phyloP scores from a whole-genome alignment of 306 rosid genomes.

The Psophocarpus tetragonolobus region DNA sequence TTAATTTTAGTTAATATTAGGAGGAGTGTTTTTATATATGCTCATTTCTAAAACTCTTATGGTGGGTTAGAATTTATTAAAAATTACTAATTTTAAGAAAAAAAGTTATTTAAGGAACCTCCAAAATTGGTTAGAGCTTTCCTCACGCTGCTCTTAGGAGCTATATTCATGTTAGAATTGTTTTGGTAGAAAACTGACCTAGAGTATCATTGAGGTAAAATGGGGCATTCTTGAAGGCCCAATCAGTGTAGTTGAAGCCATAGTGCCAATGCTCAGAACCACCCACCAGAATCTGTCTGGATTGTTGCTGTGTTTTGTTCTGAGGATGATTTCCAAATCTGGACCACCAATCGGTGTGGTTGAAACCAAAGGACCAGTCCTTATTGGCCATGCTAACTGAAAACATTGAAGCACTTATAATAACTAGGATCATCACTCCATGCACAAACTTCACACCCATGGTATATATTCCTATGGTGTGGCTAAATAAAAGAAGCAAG shows the following conservation, averaged over 20 bases:
- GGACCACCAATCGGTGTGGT: conserved; percentile 44
- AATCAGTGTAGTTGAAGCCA: conserved; percentile 44
- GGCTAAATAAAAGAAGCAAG: neutral
- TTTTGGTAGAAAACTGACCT: conserved; percentile 32
- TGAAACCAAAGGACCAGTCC: conserved; percentile 45
- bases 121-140: too few species aligned
- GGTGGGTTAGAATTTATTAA: too few species aligned
- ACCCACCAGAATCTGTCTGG: conserved; percentile 54
- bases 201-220: conserved; percentile 56
- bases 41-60: too few species aligned
- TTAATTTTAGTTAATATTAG: neutral
- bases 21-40: too few species aligned
- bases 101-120: too few species aligned
- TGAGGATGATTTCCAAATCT: conserved; percentile 34
- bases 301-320: conserved; percentile 27
- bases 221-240: conserved; percentile 47
- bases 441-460: conserved; percentile 30
- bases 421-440: neutral
- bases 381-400: conserved; percentile 41
- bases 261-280: conserved; percentile 51
- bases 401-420: conserved; percentile 33
- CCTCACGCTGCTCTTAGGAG: too few species aligned
- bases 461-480: neutral
- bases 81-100: too few species aligned
- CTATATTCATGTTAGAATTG: neutral